Percentiles rank a stretch among this genome's conserved stretches.
phyloP scores from a whole-genome alignment of 192 early-diverging fungal genomes.

The Thamnidium elegans region DNA sequence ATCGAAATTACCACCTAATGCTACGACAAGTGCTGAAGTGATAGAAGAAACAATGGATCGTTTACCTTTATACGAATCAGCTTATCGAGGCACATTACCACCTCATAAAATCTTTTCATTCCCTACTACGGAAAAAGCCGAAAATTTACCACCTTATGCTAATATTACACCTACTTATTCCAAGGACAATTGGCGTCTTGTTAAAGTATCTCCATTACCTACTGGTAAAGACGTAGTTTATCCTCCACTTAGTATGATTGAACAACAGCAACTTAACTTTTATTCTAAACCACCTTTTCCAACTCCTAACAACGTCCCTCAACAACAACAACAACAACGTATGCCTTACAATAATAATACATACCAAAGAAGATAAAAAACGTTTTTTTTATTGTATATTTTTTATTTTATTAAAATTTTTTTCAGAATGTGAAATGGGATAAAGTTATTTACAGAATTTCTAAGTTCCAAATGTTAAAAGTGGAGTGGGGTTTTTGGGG shows the following conservation, averaged over 20 bases:
- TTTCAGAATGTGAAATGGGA: too few relatives aligned
- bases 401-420: not conserved
- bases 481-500: too few relatives aligned
- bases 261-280: conserved; percentile 11
- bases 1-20: conserved; percentile 35
- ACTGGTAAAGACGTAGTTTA: not conserved
- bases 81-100: conserved; percentile 50
- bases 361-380: not conserved
- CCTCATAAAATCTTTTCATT: conserved; percentile 49
- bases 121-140: conserved; percentile 30
- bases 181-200: conserved; percentile 23
- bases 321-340: not conserved
- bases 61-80: conserved; percentile 41
- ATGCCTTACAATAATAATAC: not conserved
- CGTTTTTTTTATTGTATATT: not conserved
- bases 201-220: conserved; percentile 8
- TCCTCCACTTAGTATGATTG: conserved; percentile 5
- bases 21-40: conserved; percentile 29
- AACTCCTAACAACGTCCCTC: not conserved
- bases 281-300: not conserved
- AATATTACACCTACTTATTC: conserved; percentile 34
- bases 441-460: too few relatives aligned
- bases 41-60: conserved; percentile 41
- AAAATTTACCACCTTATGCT: conserved; percentile 26
- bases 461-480: too few relatives aligned